Percentiles rank a stretch among this genome's conserved stretches.
Evolutionary conservation across 2,329 filamentous ascomycete species (phyloP).

Genomic region (Botryosphaeria dothidea): DNA sequence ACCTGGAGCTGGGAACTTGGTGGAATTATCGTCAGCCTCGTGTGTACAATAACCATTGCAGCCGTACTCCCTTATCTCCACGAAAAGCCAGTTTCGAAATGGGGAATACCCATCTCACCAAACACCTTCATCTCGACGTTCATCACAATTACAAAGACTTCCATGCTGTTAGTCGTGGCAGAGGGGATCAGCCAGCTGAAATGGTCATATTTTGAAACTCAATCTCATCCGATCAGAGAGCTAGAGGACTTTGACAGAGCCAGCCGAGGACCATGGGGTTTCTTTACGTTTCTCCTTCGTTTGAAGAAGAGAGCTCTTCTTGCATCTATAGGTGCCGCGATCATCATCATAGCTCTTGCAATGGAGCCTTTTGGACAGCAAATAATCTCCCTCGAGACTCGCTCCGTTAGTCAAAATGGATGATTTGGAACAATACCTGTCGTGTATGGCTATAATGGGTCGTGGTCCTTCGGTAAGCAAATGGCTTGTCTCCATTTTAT

Average conservation of each 20-base stretch:
- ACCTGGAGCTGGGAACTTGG: too few relatives aligned
- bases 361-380: slow-evolving; percentile 22
- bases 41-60: too few relatives aligned
- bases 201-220: slow-evolving; percentile 32
- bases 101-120: too few relatives aligned
- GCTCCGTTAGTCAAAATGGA: neutral
- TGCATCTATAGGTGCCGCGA: slow-evolving; percentile 9
- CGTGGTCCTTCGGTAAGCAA: neutral
- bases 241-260: slow-evolving; percentile 32
- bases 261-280: slow-evolving; percentile 23
- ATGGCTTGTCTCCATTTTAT: too few relatives aligned
- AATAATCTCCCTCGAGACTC: slow-evolving; percentile 18
- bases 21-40: too few relatives aligned
- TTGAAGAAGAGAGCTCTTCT: neutral
- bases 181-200: slow-evolving; percentile 39
- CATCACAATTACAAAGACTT: slow-evolving; percentile 32
- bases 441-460: neutral
- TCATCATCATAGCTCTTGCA: slow-evolving; percentile 11
- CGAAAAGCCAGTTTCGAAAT: too few relatives aligned
- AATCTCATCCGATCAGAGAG: slow-evolving; percentile 24
- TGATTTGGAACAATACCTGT: neutral
- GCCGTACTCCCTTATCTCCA: too few relatives aligned
- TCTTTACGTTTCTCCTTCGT: neutral
- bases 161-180: slow-evolving; percentile 33
- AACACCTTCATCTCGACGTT: slow-evolving; percentile 39